Conservation (phyloP, 1,139 yeast species). For the Yamadazyma triangularis region DNA sequence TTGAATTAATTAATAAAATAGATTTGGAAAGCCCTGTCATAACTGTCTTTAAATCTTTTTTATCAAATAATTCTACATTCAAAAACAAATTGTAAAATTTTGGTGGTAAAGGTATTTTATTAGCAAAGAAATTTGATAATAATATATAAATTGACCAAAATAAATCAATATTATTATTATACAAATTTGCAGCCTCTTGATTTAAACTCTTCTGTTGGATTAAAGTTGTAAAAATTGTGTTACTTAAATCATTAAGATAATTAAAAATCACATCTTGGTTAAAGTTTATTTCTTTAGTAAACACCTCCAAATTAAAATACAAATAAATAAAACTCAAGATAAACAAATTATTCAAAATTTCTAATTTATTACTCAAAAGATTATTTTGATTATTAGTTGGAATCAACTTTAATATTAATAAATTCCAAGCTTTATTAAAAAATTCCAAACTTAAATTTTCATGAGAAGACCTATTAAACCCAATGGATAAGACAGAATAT, state of each 20-base stretch:
- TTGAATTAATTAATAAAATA: slow-evolving; percentile 16
- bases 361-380: slow-evolving; percentile 36
- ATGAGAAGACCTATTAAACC: slow-evolving; percentile 16
- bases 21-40: slow-evolving; percentile 28
- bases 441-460: slow-evolving; percentile 23
- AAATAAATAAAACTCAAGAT: slow-evolving; percentile 28
- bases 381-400: slow-evolving; percentile 36
- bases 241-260: slow-evolving; percentile 44
- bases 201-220: slow-evolving; percentile 6
- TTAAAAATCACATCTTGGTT: slow-evolving; percentile 33
- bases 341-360: slow-evolving; percentile 32
- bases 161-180: slow-evolving; percentile 17
- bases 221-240: slow-evolving; percentile 26
- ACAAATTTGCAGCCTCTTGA: slow-evolving; percentile 2
- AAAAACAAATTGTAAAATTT: slow-evolving; percentile 30
- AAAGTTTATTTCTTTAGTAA: slow-evolving; percentile 4
- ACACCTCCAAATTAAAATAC: slow-evolving; percentile 19
- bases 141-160: slow-evolving; percentile 44
- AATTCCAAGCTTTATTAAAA: slow-evolving; percentile 41
- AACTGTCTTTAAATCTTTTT: slow-evolving; percentile 12
- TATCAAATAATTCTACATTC: slow-evolving; percentile 15
- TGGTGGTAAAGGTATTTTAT: slow-evolving; percentile 26
- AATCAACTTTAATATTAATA: slow-evolving; percentile 38
- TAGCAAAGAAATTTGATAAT: slow-evolving; percentile 33
- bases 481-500: slow-evolving; percentile 24